Conservation (phyloP, 495 filamentous ascomycete genomes). For the Tetracladium setigerum region DNA sequence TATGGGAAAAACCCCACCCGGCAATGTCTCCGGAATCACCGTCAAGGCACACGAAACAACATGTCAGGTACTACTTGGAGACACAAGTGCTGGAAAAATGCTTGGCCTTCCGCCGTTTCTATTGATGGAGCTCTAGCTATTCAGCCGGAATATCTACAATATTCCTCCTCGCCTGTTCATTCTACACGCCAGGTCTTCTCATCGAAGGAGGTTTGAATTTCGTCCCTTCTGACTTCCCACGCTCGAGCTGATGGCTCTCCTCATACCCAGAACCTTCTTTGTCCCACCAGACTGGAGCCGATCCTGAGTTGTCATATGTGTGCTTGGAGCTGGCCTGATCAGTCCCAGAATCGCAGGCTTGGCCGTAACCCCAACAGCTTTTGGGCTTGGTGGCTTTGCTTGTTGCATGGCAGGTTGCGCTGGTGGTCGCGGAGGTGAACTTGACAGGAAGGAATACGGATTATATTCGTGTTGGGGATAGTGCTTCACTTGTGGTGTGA, state of each 20-base stretch:
- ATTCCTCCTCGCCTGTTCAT: too few relatives aligned
- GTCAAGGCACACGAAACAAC: too few relatives aligned
- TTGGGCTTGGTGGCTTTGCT: neutral
- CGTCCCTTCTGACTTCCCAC: slow-evolving; percentile 24
- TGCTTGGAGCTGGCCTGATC: slow-evolving; percentile 10
- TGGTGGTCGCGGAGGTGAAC: slow-evolving; percentile 15
- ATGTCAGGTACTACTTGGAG: too few relatives aligned
- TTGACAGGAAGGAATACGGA: slow-evolving; percentile 20
- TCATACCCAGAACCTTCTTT: slow-evolving; percentile 28
- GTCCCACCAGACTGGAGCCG: neutral
- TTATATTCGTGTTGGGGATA: slow-evolving; percentile 1
- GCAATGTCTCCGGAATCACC: too few relatives aligned
- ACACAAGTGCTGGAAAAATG: too few relatives aligned
- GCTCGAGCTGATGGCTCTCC: slow-evolving; percentile 28
- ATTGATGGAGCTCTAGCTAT: too few relatives aligned
- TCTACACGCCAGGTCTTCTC: neutral
- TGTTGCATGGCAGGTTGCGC: neutral
- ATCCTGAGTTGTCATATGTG: slow-evolving; percentile 11
- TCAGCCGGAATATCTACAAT: too few relatives aligned
- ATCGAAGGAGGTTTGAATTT: slow-evolving; percentile 16
- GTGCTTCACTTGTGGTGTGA: slow-evolving; percentile 1
- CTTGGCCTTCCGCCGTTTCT: too few relatives aligned
- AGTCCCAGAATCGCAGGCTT: slow-evolving; percentile 8
- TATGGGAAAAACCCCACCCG: too few relatives aligned
- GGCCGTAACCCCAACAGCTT: neutral